Evolutionary conservation across 257 asterid species (phyloP), one percentile per base, ranked within the genome.

Genomic region (Handroanthus guayacan): DNA sequence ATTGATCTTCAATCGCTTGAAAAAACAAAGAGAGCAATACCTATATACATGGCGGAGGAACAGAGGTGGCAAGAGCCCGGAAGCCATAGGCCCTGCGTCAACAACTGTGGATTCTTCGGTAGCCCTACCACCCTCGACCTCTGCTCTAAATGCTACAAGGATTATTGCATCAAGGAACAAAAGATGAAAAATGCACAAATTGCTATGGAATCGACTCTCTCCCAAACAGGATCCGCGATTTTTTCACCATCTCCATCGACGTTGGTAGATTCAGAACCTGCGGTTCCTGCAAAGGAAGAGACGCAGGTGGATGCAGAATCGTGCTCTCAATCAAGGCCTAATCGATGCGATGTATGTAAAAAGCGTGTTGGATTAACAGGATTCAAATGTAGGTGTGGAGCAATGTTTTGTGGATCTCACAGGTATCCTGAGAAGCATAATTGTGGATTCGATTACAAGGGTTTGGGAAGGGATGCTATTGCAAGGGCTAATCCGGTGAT

Each of bases 51-150:
- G 92, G 87, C 90, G 5, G 92, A 87, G 83, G 92, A 87, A 75
- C 89, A 87, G 47, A 78, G 77, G 63, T 83, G 78, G 85, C 89
- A 85, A 67, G 88, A 87, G 36, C 82, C 79, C 1, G 90, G 81
- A 65, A 75, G 82, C 17, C 90, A 82, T 74, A 75, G 77, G 69
- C 78, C 69, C 9, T 87, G 93, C 68, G 89, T 89, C 9, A 88
- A 82, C 75, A 86, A 83, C 73, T 88, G 93, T 18, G 93, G 93
- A 2, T 88, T 88, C 62, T 84, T 86, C 62, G 93, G 93, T n/a
- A 86, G 87, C 73, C 81, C 89, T 3, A 81, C 93, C 5, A 88
- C 93, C 2, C 79, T 79, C 18, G 76, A 86, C 63, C 78, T 88
- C 61, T 88, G 93, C 74, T 88, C 93, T 38, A 88, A 88, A 60